Evolutionary conservation across 352 stramenopile species (phyloP), one percentile per base, ranked within the genome.

Genomic region (Thalassiosira hispida): DNA sequence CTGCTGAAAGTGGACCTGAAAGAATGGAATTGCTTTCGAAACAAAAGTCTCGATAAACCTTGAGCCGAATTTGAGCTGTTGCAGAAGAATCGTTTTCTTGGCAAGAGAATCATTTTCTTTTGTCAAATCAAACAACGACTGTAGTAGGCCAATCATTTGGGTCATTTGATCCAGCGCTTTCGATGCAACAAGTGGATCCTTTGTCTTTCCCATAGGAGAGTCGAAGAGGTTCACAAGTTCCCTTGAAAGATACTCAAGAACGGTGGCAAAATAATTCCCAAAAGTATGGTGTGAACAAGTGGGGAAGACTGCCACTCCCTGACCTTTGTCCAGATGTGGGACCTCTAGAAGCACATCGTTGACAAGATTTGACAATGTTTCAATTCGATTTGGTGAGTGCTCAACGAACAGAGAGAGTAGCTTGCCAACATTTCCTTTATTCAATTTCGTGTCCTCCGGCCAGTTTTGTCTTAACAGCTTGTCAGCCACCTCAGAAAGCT

Each of bases 1-100:
- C 25, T 73, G n/a, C 7, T 74, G 38, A 69, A 87, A 89, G 60
- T 89, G 63, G 40, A 67, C 51, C n/a, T 73, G 61, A 69, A 77
- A 85, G 47, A 87, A 87, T 60, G 78, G 78, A n/a, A 89, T 69
- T n/a, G 77, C 79, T 42, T 84, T 85, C 0, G 64, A 71, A 23
- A 85, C 78, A 70, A 83, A 85, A 27, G 46, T 79, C 44, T 89
- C 78, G 22, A 89, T 42, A 52, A 87, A 89, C 23, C 61, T 60
- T 3, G 71, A 70, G 7, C 82, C 82, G 12, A 51, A 74, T 59
- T 85, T 86, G 22, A 89, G 22, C n/a, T 89, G 74, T 29, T 78
- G 60, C 6, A 89, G 56, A 16, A 89, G 64, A 20, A 82, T 55
- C 0, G 55, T 27, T 63, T 80, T 89, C 60, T 85, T 87, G 14